Base-by-base conservation (phyloP, 306 rosid species). In the Cicer bijugum region DNA sequence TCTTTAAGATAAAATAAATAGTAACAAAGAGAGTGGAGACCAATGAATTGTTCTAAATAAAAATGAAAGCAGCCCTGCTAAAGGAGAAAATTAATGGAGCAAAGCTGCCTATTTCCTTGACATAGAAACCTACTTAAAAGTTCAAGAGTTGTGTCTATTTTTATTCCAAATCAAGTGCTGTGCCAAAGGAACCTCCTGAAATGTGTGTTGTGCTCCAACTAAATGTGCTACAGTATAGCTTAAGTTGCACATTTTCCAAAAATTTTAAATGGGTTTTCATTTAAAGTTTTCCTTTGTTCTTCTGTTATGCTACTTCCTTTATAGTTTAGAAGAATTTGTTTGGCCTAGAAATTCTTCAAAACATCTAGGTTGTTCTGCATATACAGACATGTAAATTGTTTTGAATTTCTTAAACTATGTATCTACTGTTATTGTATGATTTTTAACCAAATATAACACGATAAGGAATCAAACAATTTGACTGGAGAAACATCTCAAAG, bases 221-320 rank as follows among this genome's bases (percentile, higher is more conserved):
- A 67, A 55, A 7, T 66, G 74, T 16, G 10, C 42, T 16, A 7
- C 28, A 42, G 47, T 65, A 37, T 75, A 65, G 16, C 74, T 10
- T 23, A 66, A 20, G 59, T 37, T 44, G 46, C 53, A 50, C 12
- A 28, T 16, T 67, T 48, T 74, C 40, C 37, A n/a, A 56, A 76
- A 45, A 75, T 7, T 53, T 7, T 76, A 47, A 12, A 45, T 67
- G 28, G 23, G 48, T 55, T 67, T 60, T 67, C 28, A 42, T 67
- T 55, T 42, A 23, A 20, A 7, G 0, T 46, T 61, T 55, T 47
- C 74, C 53, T 80, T 42, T 33, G 53, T 39, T 72, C 71, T 38
- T 75, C 71, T 6, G 68, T 48, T 55, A 9, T 81, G 72, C 72
- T 74, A 71, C 48, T 66, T 17, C 51, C 44, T 69, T 44, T 59